Base-by-base conservation (phyloP, 139 green algal genomes). In the Chlorella ohadii region DNA sequence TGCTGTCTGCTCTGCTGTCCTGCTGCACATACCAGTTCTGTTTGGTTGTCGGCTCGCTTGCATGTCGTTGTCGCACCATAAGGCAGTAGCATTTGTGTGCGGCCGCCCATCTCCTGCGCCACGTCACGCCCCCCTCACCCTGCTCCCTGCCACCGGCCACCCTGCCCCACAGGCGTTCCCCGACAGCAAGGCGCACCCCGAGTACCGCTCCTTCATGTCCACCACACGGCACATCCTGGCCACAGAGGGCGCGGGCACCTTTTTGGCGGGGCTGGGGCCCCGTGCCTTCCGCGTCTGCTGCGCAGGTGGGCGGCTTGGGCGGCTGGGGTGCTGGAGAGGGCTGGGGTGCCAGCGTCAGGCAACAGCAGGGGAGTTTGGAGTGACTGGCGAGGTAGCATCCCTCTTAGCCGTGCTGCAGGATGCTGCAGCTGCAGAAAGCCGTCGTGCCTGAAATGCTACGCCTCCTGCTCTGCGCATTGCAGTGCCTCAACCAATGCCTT, bases 211-310 rank as follows among this genome's bases (percentile, higher is more conserved):
- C 15, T 12, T 85, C 27, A 4, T 61, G 31, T 87, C 80, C 63
- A 90, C 84, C 17, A 25, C 34, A 9, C 61, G 55, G 33, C 68
- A 88, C 72, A 73, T 91, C 17, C 39, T 85, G 17, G 23, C 23
- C 9, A 83, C 57, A 28, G 65, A 88, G 78, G 86, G 72, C 13
- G 13, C 72, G 22, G 65, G 51, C 51, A 79, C 66, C 12, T 51
- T 90, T 11, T 86, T 88, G 70, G 82, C 86, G 11, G 86, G 86
- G 0, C n/a, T 88, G 47, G 7, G 79, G 2, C 86, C 86, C 3
- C 83, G 86, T 27, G 70, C 47, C n/a, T 72, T 83, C 64, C 66
- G 86, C 63, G 83, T 90, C 27, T 31, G 77, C 22, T 71, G 82
- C 23, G 78, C 78, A 71, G 74, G 74, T 36, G 22, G 41, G 72